A percentile compares a stretch with the other conserved stretches of the same genome.
These are phyloP conservation scores for Populus hybrid DNA, from an alignment of 441 rosid genomes.

Conservation along the genomic window DNA sequence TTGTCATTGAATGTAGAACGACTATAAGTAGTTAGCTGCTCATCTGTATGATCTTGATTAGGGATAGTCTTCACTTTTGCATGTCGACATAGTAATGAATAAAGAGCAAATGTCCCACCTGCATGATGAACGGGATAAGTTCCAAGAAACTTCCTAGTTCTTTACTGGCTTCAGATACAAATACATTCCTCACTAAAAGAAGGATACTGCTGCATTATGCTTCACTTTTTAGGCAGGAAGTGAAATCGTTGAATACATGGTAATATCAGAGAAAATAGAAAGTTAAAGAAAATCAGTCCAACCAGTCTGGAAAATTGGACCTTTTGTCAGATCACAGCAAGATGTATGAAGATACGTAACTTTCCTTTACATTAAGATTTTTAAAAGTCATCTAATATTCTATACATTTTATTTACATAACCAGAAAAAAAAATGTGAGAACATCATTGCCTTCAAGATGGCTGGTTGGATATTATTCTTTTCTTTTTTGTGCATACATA, in stretches of 20 bases:
- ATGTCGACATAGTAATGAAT: slow-evolving; percentile 83
- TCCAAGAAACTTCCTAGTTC: background rate
- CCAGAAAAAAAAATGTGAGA: background rate
- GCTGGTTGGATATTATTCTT: background rate
- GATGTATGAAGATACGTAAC: too few relatives aligned
- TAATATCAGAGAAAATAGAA: too few relatives aligned
- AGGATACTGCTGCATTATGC: background rate
- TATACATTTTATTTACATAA: background rate
- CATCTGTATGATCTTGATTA: slow-evolving; percentile 75
- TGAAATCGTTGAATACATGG: too few relatives aligned
- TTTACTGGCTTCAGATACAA: background rate
- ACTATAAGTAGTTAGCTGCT: slow-evolving; percentile 80
- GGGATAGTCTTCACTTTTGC: slow-evolving; percentile 78
- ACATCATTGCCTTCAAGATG: background rate
- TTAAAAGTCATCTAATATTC: background rate
- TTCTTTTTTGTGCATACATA: too few relatives aligned
- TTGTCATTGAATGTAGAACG: slow-evolving; percentile 56
- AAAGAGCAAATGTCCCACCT: slow-evolving; percentile 90
- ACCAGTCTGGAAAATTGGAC: too few relatives aligned
- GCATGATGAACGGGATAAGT: slow-evolving; percentile 10
- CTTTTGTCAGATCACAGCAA: too few relatives aligned
- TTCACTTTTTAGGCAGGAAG: too few relatives aligned
- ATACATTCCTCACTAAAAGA: background rate
- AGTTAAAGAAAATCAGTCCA: too few relatives aligned
- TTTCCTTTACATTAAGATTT: background rate